phyloP scores from a whole-genome alignment of 208 protist species.

The Trypanosoma boissoni region DNA sequence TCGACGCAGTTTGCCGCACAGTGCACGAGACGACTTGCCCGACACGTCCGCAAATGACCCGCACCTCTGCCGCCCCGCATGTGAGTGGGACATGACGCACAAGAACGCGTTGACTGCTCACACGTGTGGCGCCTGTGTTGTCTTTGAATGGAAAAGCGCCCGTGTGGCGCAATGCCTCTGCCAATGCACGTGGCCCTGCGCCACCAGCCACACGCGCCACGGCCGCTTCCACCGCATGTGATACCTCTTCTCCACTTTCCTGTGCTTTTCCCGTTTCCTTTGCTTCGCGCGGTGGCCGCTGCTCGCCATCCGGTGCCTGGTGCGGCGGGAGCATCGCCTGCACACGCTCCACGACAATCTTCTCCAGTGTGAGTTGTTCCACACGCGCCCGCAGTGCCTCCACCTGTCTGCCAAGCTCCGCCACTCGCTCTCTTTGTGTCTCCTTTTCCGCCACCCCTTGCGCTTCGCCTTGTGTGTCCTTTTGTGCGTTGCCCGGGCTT shows the following conservation, averaged over 20 bases:
- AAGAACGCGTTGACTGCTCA: conserved; percentile 42
- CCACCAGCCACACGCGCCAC: conserved; percentile 14
- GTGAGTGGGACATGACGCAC: conserved; percentile 60
- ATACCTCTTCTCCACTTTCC: neutral
- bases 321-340: no score
- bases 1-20: conserved; percentile 24
- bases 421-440: neutral
- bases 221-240: conserved; percentile 7
- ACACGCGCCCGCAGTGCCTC: conserved; percentile 36
- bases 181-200: conserved; percentile 22
- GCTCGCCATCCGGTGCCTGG: no score
- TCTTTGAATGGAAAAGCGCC: conserved; percentile 48
- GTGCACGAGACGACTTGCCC: conserved; percentile 52
- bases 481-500: no score
- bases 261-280: no score
- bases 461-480: conserved; percentile 11
- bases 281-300: no score
- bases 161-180: conserved; percentile 15
- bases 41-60: conserved; percentile 42
- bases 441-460: conserved; percentile 6
- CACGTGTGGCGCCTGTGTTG: conserved; percentile 35
- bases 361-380: conserved; percentile 33
- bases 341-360: conserved; percentile 36
- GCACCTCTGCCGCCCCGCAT: conserved; percentile 58
- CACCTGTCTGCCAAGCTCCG: conserved; percentile 22